phyloP scores from a whole-genome alignment of 148 eudicot species.

The Fagopyrum esculentum region DNA sequence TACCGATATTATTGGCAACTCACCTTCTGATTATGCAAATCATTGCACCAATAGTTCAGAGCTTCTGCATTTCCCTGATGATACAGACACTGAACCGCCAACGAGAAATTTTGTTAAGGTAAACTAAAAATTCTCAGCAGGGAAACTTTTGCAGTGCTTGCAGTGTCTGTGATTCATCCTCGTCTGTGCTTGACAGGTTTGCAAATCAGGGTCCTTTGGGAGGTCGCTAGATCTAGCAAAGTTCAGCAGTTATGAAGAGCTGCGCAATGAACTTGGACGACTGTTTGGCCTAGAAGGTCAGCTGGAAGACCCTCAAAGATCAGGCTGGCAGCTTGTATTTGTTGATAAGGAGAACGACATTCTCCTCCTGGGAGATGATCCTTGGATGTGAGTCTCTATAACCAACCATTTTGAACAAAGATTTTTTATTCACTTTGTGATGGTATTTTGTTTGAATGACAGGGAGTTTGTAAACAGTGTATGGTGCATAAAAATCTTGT shows the following conservation, averaged over 20 bases:
- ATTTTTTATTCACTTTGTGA: slow-evolving; percentile 26
- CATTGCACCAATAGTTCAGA: slow-evolving; percentile 61
- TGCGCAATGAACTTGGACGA: slow-evolving; percentile 66
- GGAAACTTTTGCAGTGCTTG: not conserved
- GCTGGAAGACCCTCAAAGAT: slow-evolving; percentile 77
- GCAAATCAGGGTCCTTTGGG: slow-evolving; percentile 68
- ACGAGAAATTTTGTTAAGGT: slow-evolving; percentile 74
- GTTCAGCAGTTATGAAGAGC: slow-evolving; percentile 75
- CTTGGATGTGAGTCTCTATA: slow-evolving; percentile 63
- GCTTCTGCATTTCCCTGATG: slow-evolving; percentile 69
- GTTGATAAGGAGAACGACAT: slow-evolving; percentile 82
- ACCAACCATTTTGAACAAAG: not conserved
- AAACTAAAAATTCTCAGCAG: slow-evolving; percentile 14
- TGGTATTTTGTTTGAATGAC: slow-evolving; percentile 5
- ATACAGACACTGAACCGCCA: slow-evolving; percentile 42
- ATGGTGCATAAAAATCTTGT: slow-evolving; percentile 70
- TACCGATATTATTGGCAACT: slow-evolving; percentile 39
- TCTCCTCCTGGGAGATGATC: slow-evolving; percentile 83
- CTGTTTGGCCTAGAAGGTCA: slow-evolving; percentile 78
- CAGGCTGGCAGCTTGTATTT: slow-evolving; percentile 99
- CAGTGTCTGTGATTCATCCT: not conserved
- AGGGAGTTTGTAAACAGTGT: slow-evolving; percentile 84
- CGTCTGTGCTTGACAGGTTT: slow-evolving; percentile 36
- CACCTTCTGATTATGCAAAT: slow-evolving; percentile 40
- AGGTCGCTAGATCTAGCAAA: slow-evolving; percentile 71